Evolutionary conservation across 179 eudicot genomes (phyloP).

Genomic region (Vitellaria paradoxa): DNA sequence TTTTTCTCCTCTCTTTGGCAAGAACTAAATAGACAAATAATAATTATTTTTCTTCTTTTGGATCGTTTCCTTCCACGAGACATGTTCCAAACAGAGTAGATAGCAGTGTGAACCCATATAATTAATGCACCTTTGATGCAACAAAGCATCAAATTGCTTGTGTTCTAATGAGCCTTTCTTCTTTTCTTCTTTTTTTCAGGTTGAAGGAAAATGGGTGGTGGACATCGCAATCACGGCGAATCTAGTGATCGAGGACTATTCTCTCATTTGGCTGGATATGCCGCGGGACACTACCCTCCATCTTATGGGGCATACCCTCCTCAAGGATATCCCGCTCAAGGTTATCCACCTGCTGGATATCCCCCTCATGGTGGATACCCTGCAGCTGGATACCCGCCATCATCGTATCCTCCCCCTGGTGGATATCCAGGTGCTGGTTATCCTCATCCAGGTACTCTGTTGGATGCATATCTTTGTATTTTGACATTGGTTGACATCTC

Average conservation of each 20-base stretch:
- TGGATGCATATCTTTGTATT: not conserved
- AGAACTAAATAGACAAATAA: too few species aligned
- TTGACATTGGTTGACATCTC: not conserved
- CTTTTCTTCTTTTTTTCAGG: not conserved
- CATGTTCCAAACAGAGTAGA: too few species aligned
- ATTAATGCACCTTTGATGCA: not conserved
- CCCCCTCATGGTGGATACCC: conserved; percentile 24
- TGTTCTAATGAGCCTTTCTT: too few species aligned
- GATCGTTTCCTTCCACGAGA: too few species aligned
- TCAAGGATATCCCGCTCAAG: conserved; percentile 17
- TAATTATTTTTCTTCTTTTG: too few species aligned
- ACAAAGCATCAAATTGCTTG: too few species aligned
- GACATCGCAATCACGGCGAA: conserved; percentile 11
- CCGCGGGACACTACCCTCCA: conserved; percentile 25
- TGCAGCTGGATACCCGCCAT: conserved; percentile 26
- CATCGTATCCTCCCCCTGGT: conserved; percentile 24
- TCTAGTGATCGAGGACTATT: conserved; percentile 25
- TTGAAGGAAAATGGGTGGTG: conserved; percentile 24
- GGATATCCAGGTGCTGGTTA: conserved; percentile 15
- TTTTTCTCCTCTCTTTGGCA: too few species aligned
- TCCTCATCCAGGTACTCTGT: conserved; percentile 30
- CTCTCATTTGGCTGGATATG: conserved; percentile 26
- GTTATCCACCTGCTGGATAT: conserved; percentile 19
- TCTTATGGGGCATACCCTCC: conserved; percentile 18
- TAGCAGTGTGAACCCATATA: not conserved